Base-by-base conservation (phyloP, 306 rosid genomes). In the Nissolia schottii region DNA sequence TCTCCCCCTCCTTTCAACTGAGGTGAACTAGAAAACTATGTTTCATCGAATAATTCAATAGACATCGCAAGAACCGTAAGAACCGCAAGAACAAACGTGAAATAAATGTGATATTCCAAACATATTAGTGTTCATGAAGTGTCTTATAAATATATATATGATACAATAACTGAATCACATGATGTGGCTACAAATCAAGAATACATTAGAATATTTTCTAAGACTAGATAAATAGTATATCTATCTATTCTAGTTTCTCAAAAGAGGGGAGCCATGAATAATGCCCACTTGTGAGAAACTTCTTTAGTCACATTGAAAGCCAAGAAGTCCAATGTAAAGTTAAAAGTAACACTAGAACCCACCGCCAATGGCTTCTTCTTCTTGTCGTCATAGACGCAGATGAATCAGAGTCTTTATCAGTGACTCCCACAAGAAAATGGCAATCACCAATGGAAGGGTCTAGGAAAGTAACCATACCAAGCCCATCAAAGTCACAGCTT, bases 371-470 rank as follows among this genome's bases (percentile, higher is more conserved):
- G 75, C 49, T 31, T 12, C 61, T 27, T 35, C 45, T 67, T n/a
- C n/a, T 63, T 34, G 89, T n/a, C n/a, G n/a, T n/a, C n/a, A n/a
- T n/a, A 77, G 61, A 81, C 24, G 85, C 2, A 22, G 90, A 77
- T 18, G 91, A 84, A 76, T 18, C 53, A 0, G 86, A 67, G 53
- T 58, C 82, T 72, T 58, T 74, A 85, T 87, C 86, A 3, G 86
- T 87, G 62, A 91, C 96, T 0, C 95, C 98, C 20, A 94, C 96
- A 57, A 87, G 88, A 73, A 91, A 94, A 82, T 85, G 85, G 54
- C 98, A 94, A 19, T 86, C 85, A 8, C 95, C 97, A 75, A 89
- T 65, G 13, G 98, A 94, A 75, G 98, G 98, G 61, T 94, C 96
- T 7, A 67, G 74, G 79, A 82, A 94, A 11, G 98, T 91, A 53